A percentile compares a stretch with the other conserved stretches of the same genome.
Evolutionary conservation across 1,284 basidiomycete species (phyloP).

Genomic region (Volvariella surrecta): DNA sequence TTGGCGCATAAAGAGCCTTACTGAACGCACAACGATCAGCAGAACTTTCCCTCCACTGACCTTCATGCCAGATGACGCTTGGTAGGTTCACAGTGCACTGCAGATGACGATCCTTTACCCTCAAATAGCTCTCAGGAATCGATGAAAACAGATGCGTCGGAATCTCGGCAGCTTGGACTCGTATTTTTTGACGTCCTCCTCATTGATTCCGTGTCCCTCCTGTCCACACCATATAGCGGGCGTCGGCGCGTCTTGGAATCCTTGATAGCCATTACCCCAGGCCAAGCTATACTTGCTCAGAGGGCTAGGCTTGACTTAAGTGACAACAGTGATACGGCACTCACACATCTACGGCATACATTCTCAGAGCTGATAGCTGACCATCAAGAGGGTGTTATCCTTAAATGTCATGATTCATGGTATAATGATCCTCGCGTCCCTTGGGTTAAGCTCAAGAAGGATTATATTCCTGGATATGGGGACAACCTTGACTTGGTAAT

Average conservation of each 20-base stretch:
- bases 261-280: conserved; percentile 40
- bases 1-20: conserved; percentile 55
- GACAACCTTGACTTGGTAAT: conserved; percentile 75
- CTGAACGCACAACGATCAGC: conserved; percentile 23
- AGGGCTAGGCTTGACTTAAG: conserved; percentile 26
- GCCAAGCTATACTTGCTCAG: conserved; percentile 56
- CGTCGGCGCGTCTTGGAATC: conserved; percentile 57
- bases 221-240: conserved; percentile 45
- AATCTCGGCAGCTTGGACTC: conserved; percentile 57
- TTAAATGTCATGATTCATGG: conserved; percentile 61
- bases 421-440: conserved; percentile 58
- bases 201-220: conserved; percentile 49
- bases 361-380: conserved; percentile 45
- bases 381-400: conserved; percentile 60
- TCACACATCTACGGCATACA: conserved; percentile 27
- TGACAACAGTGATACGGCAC: conserved; percentile 11
- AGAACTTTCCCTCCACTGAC: not conserved
- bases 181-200: conserved; percentile 81
- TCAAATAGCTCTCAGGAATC: conserved; percentile 27
- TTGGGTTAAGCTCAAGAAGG: conserved; percentile 83
- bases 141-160: conserved; percentile 37
- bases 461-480: conserved; percentile 78
- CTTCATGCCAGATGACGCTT: conserved; percentile 2
- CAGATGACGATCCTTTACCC: conserved; percentile 8
- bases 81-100: not conserved